phyloP scores from a whole-genome alignment of 2,329 filamentous ascomycete genomes.

The Lasiodiplodia hormozganensis region DNA sequence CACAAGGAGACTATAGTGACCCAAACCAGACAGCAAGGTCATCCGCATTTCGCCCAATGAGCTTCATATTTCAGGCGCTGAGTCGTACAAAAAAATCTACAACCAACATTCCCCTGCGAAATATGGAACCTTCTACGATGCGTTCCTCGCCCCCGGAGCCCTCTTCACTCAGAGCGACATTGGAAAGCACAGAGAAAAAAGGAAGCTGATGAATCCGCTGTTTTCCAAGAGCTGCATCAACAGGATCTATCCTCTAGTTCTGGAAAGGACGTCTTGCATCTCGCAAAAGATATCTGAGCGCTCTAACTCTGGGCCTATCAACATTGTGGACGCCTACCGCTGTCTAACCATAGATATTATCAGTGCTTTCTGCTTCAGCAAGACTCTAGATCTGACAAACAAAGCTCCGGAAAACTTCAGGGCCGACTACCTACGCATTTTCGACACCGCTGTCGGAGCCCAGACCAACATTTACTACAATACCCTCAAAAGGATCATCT shows the following conservation, averaged over 20 bases:
- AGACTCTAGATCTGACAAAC: neutral
- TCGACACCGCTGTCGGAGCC: neutral
- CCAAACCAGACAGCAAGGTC: neutral
- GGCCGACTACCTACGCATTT: slow-evolving; percentile 2
- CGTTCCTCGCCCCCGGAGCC: neutral
- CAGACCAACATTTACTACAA: neutral
- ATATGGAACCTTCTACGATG: neutral
- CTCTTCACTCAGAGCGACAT: neutral
- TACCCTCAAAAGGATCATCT: neutral
- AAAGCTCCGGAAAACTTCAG: neutral
- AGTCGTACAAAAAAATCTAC: slow-evolving; percentile 8
- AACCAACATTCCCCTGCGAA: neutral
- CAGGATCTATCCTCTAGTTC: neutral
- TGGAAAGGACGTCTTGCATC: neutral
- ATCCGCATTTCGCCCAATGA: neutral
- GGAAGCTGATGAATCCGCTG: neutral
- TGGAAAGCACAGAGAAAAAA: neutral
- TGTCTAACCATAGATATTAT: slow-evolving; percentile 3
- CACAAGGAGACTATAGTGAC: neutral
- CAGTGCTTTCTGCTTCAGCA: neutral
- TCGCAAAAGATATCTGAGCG: neutral
- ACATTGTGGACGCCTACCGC: slow-evolving; percentile 2
- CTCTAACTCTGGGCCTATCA: neutral
- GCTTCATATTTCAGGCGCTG: neutral
- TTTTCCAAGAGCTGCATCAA: neutral